phyloP scores from a whole-genome alignment of 768 basidiomycete genomes.

The Tephrocybe rancida region DNA sequence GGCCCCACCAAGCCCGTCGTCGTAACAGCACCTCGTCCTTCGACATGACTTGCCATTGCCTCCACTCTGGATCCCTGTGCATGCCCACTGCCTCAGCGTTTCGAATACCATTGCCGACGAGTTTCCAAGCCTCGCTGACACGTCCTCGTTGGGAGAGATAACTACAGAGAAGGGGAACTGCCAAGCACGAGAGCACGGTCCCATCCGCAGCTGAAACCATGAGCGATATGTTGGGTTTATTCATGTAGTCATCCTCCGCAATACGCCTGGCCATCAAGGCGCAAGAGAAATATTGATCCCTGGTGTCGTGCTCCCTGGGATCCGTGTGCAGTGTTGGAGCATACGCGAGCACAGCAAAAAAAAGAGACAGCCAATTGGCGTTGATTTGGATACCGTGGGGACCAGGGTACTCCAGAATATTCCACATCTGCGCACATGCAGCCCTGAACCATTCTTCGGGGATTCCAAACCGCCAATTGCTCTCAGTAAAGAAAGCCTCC shows the following conservation, averaged over 20 bases:
- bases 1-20: constrained; percentile 45
- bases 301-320: constrained; percentile 4
- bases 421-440: constrained; percentile 50
- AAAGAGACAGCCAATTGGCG: constrained; percentile 50
- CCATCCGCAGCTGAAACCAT: constrained; percentile 47
- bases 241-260: constrained; percentile 46
- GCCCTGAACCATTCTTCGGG: constrained; percentile 49
- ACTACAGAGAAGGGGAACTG: constrained; percentile 43
- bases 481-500: constrained; percentile 42
- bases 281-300: constrained; percentile 39
- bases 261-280: constrained; percentile 47
- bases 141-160: constrained; percentile 49
- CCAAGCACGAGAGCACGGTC: constrained; percentile 47
- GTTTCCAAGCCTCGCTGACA: constrained; percentile 52
- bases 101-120: constrained; percentile 41
- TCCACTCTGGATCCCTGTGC: constrained; percentile 45
- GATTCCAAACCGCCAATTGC: constrained; percentile 55
- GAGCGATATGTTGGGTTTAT: constrained; percentile 32
- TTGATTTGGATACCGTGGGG: constrained; percentile 42
- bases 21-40: constrained; percentile 43
- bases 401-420: constrained; percentile 33
- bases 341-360: constrained; percentile 51
- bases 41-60: constrained; percentile 43
- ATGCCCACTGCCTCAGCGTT: constrained; percentile 43
- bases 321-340: constrained; percentile 26